phyloP scores from a whole-genome alignment of 1,139 yeast genomes.

The Groenewaldozyma auringiensis region DNA sequence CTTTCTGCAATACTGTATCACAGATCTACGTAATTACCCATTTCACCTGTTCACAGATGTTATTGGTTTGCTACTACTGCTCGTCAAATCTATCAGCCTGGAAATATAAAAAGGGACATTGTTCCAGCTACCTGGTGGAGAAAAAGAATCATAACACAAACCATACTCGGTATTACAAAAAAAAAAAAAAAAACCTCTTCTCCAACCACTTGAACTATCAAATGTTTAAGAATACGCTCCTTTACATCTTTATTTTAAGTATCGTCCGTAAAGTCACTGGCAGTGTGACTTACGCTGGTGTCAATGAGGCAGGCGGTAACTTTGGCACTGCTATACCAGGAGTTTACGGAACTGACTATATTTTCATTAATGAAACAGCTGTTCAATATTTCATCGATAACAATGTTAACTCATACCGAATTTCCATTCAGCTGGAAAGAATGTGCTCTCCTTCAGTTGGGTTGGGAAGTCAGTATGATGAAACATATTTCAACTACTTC shows the following conservation, averaged over 20 bases:
- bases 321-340: constrained; percentile 3
- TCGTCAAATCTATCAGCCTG: too few species aligned
- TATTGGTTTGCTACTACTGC: too few species aligned
- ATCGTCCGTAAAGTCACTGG: too few species aligned
- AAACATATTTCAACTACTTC: constrained; percentile 3
- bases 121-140: too few species aligned
- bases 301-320: constrained; percentile 5
- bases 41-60: too few species aligned
- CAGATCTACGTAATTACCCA: too few species aligned
- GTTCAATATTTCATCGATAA: constrained; percentile 6
- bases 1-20: too few species aligned
- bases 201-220: background rate
- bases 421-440: constrained; percentile 5
- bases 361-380: constrained; percentile 2
- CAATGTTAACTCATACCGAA: constrained; percentile 3
- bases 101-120: too few species aligned
- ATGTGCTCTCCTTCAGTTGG: constrained; percentile 3
- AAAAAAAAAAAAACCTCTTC: background rate
- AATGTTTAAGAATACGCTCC: too few species aligned
- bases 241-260: background rate
- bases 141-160: too few species aligned
- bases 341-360: constrained; percentile 2
- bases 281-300: constrained; percentile 5
- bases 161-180: background rate
- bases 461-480: constrained; percentile 5